Conservation (phyloP, 192 early-diverging fungal genomes). For the Backusella liffmaniae region DNA sequence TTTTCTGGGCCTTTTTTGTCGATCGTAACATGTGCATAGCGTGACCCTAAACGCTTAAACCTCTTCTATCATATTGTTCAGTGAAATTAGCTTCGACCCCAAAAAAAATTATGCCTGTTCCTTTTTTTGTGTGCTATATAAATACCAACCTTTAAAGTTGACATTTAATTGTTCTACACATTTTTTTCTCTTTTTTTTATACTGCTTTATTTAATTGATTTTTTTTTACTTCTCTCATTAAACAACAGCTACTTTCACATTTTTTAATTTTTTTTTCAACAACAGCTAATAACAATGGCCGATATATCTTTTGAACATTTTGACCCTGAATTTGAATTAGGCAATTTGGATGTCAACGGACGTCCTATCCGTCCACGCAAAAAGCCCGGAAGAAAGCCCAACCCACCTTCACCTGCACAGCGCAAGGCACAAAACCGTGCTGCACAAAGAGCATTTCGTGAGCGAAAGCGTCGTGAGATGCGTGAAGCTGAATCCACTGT, state of each 20-base stretch:
- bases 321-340: constrained; percentile 8
- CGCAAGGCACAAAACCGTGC: constrained; percentile 81
- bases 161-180: neutral
- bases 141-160: neutral
- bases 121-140: neutral
- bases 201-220: neutral
- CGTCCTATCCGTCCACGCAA: constrained; percentile 45
- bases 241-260: neutral
- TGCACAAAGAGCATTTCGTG: constrained; percentile 87
- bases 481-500: constrained; percentile 72
- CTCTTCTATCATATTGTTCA: neutral
- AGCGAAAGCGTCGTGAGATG: constrained; percentile 78
- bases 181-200: neutral
- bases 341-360: constrained; percentile 15
- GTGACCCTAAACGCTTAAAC: neutral
- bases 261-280: neutral
- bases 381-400: constrained; percentile 58
- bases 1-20: neutral
- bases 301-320: constrained; percentile 33
- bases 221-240: neutral
- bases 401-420: constrained; percentile 56
- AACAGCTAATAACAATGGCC: neutral
- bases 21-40: neutral
- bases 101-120: neutral
- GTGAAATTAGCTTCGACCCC: neutral